Percentiles rank a stretch among this genome's conserved stretches.
Conservation (phyloP, 2,329 filamentous ascomycete species). For the Penicillium sp. region DNA sequence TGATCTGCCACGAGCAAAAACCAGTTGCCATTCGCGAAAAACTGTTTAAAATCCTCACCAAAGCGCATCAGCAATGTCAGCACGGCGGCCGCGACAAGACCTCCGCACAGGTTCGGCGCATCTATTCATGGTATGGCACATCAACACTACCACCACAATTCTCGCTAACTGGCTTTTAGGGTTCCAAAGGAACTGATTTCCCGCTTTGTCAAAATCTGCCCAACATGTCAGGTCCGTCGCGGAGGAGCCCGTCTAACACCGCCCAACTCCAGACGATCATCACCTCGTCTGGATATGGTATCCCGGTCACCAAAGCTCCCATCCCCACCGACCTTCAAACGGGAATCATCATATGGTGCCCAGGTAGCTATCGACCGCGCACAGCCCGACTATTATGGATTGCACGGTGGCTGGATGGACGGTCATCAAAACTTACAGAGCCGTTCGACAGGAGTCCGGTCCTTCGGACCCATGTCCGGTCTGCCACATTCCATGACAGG, state of each 20-base stretch:
- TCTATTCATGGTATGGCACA: constrained; percentile 46
- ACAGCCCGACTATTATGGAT: constrained; percentile 28
- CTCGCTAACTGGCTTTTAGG: constrained; percentile 29
- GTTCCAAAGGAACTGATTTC: constrained; percentile 50
- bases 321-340: constrained; percentile 34
- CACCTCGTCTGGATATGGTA: constrained; percentile 33
- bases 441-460: constrained; percentile 20
- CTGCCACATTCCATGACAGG: constrained; percentile 26
- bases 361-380: constrained; percentile 24
- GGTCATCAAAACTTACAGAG: constrained; percentile 22
- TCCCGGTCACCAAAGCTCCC: constrained; percentile 34
- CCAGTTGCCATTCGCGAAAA: constrained; percentile 51
- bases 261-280: constrained; percentile 38
- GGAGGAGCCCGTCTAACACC: constrained; percentile 41
- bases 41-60: constrained; percentile 48
- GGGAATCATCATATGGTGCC: constrained; percentile 33
- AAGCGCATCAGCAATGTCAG: constrained; percentile 48
- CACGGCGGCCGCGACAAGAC: constrained; percentile 52
- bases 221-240: constrained; percentile 46
- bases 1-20: constrained; percentile 49
- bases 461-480: constrained; percentile 22
- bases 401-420: constrained; percentile 28
- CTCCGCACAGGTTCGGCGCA: constrained; percentile 47
- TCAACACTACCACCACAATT: not conserved
- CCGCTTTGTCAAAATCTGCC: constrained; percentile 49